Evolutionary conservation across 176 grass and related monocot genomes (phyloP).

Genomic region (maize (Zea mays)): DNA sequence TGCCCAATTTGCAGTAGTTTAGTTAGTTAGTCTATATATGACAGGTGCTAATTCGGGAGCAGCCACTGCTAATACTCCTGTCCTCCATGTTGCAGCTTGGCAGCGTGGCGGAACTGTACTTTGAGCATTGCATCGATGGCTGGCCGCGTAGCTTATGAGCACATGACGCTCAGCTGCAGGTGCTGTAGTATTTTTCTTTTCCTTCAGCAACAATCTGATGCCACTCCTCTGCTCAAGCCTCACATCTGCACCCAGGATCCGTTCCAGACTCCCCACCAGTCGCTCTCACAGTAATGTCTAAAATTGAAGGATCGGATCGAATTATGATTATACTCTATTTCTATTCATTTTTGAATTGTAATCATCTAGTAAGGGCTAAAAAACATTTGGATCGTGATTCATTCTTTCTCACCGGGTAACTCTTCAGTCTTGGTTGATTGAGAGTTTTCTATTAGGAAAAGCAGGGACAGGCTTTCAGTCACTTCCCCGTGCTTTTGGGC

Average conservation of each 20-base stretch:
- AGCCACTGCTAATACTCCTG: not conserved
- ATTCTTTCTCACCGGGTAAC: not conserved
- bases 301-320: too few relatives aligned
- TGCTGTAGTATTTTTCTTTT: not conserved
- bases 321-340: too few relatives aligned
- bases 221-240: not conserved
- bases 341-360: too few relatives aligned
- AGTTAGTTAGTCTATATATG: not conserved
- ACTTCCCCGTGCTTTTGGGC: conserved; percentile 21
- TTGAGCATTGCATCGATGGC: not conserved
- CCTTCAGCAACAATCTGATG: not conserved
- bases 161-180: not conserved
- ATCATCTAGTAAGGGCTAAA: too few relatives aligned
- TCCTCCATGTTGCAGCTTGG: conserved; percentile 5
- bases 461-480: conserved; percentile 12
- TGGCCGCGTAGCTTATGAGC: not conserved
- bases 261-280: not conserved
- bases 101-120: not conserved
- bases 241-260: not conserved
- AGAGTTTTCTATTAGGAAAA: not conserved
- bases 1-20: conserved; percentile 33
- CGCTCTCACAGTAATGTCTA: not conserved
- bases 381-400: too few relatives aligned
- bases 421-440: not conserved
- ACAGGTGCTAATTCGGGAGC: conserved; percentile 7